phyloP scores from a whole-genome alignment of 495 filamentous ascomycete species.

The Echria macrotheca region DNA sequence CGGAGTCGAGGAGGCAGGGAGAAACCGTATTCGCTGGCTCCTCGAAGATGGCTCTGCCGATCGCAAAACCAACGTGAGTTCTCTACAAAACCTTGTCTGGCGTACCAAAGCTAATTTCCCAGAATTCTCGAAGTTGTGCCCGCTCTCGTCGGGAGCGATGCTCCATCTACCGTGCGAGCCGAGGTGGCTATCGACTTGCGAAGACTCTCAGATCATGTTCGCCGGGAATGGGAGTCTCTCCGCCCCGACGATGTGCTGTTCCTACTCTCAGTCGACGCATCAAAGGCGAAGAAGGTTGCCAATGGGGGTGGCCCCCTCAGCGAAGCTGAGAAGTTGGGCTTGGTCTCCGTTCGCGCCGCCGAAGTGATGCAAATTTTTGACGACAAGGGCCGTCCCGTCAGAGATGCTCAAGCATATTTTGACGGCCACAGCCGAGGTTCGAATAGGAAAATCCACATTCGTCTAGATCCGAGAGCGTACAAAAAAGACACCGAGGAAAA shows the following conservation, averaged over 20 bases:
- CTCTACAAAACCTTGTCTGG: no score
- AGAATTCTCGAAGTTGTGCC: constrained; percentile 85
- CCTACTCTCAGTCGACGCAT: constrained; percentile 65
- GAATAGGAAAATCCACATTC: constrained; percentile 68
- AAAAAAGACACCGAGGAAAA: constrained; percentile 74
- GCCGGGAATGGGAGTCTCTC: constrained; percentile 86
- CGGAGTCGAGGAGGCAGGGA: constrained; percentile 56
- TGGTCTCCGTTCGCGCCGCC: constrained; percentile 72
- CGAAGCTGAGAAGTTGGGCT: constrained; percentile 54
- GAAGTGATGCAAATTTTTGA: constrained; percentile 86
- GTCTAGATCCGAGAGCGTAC: constrained; percentile 74
- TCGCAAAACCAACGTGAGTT: constrained; percentile 76
- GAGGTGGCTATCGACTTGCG: constrained; percentile 87
- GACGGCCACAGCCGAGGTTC: constrained; percentile 39
- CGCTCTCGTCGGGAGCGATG: constrained; percentile 75
- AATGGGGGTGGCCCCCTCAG: constrained; percentile 48
- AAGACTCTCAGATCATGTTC: constrained; percentile 64
- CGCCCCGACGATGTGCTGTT: constrained; percentile 88
- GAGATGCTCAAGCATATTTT: constrained; percentile 48
- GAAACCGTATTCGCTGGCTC: constrained; percentile 74
- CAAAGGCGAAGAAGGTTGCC: constrained; percentile 45
- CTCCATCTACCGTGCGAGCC: constrained; percentile 78
- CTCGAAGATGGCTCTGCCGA: constrained; percentile 86
- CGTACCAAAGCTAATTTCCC: no score
- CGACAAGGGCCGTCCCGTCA: constrained; percentile 72